Conservation (phyloP, 352 stramenopile species). For the Nothophytophthora sp. region DNA sequence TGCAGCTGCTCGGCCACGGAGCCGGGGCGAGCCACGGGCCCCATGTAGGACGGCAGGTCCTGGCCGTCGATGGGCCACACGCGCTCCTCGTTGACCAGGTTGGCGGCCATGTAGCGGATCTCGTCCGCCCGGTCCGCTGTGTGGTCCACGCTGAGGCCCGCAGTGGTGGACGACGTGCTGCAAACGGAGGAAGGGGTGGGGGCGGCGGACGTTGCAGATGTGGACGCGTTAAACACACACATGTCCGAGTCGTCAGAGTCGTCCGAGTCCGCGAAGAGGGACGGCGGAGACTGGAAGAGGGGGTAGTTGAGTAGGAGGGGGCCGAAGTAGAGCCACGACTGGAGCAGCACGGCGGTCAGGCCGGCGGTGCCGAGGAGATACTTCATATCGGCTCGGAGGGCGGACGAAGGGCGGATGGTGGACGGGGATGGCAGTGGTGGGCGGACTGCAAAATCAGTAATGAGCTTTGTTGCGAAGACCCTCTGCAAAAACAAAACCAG, state of each 20-base stretch:
- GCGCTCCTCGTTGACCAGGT: conserved; percentile 32
- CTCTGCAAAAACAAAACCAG: too few species aligned
- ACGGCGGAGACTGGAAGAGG: not conserved
- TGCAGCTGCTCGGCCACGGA: conserved; percentile 31
- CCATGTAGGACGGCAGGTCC: conserved; percentile 32
- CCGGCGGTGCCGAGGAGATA: conserved; percentile 13
- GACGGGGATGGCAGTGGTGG: too few species aligned
- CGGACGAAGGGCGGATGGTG: too few species aligned
- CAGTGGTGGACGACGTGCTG: too few species aligned
- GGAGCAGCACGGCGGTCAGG: conserved; percentile 8
- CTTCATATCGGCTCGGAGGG: too few species aligned
- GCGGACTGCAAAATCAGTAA: too few species aligned
- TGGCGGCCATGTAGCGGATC: conserved; percentile 17
- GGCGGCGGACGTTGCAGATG: conserved; percentile 1
- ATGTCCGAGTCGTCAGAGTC: conserved; percentile 1
- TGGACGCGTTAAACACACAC: conserved; percentile 2
- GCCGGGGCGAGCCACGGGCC: conserved; percentile 23
- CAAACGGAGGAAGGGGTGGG: not conserved
- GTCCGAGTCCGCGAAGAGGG: not conserved
- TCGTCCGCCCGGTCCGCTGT: conserved; percentile 10
- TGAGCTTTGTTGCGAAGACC: too few species aligned
- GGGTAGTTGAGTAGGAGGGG: conserved; percentile 3
- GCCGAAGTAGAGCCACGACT: conserved; percentile 18
- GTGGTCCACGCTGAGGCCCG: conserved; percentile 22
- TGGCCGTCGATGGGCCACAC: conserved; percentile 22